Percentiles rank a stretch among this genome's conserved stretches.
phyloP scores from a whole-genome alignment of 257 asterid genomes.

The Nicotiana paniculata region DNA sequence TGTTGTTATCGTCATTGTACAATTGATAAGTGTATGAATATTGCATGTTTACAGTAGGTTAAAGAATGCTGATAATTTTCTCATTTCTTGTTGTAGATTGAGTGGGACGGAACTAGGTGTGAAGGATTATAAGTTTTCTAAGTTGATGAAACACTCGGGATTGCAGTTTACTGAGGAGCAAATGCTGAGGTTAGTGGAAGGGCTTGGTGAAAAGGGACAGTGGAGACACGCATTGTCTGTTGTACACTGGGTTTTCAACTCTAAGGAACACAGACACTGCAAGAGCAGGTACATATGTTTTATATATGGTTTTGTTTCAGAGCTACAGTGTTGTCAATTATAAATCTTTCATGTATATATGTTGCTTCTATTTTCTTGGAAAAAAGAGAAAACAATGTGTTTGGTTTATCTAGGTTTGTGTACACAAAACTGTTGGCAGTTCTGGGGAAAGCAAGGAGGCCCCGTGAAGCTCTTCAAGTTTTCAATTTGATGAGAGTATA shows the following conservation, averaged over 20 bases:
- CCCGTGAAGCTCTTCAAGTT: constrained; percentile 69
- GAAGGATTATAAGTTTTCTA: constrained; percentile 76
- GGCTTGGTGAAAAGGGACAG: constrained; percentile 69
- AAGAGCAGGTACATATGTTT: constrained; percentile 61
- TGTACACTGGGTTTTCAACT: constrained; percentile 75
- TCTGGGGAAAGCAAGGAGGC: constrained; percentile 70
- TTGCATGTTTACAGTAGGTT: not conserved
- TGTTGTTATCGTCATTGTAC: not conserved
- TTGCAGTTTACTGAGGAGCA: constrained; percentile 81
- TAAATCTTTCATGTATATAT: not conserved
- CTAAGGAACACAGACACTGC: constrained; percentile 58
- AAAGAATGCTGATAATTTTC: not conserved
- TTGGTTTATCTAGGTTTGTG: constrained; percentile 56
- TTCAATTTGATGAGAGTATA: constrained; percentile 86
- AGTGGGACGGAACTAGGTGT: constrained; percentile 49
- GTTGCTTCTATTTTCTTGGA: not conserved
- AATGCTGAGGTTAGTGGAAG: constrained; percentile 74
- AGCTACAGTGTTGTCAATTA: not conserved
- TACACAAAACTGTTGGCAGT: constrained; percentile 78
- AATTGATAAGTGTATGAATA: not conserved
- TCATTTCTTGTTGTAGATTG: constrained; percentile 31
- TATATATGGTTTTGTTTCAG: not conserved
- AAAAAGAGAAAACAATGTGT: not conserved
- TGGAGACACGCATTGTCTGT: constrained; percentile 78
- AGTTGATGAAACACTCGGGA: constrained; percentile 72